Evolutionary conservation across 2,329 filamentous ascomycete genomes (phyloP).

Genomic region (Diplodia sapinea): DNA sequence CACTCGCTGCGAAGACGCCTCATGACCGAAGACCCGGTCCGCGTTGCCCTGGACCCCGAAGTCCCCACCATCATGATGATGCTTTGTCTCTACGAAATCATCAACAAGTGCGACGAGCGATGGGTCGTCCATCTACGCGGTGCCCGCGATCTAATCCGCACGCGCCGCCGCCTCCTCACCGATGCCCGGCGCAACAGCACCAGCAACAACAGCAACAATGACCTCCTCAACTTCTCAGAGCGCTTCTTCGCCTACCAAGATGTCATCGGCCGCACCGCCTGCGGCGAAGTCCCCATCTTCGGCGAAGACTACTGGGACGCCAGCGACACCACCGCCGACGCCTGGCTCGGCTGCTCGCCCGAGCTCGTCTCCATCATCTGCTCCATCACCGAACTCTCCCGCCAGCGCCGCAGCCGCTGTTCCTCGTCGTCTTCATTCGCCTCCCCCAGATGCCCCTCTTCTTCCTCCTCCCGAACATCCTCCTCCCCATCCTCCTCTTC

Average conservation of each 20-base stretch:
- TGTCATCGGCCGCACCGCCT: slow-evolving; percentile 58
- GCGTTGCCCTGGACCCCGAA: slow-evolving; percentile 39
- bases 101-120: slow-evolving; percentile 49
- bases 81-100: slow-evolving; percentile 54
- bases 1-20: slow-evolving; percentile 46
- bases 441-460: not conserved
- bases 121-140: slow-evolving; percentile 58
- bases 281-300: slow-evolving; percentile 55
- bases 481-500: not conserved
- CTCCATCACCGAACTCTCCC: slow-evolving; percentile 56
- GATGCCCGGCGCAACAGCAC: slow-evolving; percentile 19
- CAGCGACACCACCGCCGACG: slow-evolving; percentile 48
- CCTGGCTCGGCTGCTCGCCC: slow-evolving; percentile 59
- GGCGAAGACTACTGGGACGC: slow-evolving; percentile 56
- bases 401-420: slow-evolving; percentile 39
- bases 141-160: slow-evolving; percentile 54
- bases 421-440: no score
- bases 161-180: slow-evolving; percentile 39
- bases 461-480: not conserved
- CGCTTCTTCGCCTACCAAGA: slow-evolving; percentile 60
- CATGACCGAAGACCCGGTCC: slow-evolving; percentile 37
- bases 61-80: slow-evolving; percentile 54
- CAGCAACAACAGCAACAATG: slow-evolving; percentile 32
- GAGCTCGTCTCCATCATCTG: slow-evolving; percentile 55
- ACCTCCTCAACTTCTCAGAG: slow-evolving; percentile 48